Percentiles rank a stretch among this genome's conserved stretches.
These are phyloP conservation scores for Scedosporium boydii DNA, from an alignment of 2,329 filamentous ascomycete genomes.

Conservation along the genomic window DNA sequence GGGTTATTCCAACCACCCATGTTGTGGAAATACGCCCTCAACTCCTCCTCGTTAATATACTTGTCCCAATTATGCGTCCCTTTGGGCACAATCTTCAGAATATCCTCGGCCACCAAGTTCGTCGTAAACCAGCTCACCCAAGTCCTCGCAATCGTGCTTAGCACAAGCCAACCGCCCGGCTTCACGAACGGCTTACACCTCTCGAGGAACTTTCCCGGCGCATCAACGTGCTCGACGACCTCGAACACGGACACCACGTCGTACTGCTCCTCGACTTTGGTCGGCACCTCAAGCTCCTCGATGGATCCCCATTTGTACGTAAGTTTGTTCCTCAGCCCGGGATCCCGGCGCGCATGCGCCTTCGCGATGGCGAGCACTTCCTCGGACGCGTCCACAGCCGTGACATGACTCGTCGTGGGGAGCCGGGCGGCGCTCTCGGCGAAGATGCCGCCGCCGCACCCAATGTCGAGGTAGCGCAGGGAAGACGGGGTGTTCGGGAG, in stretches of 20 bases:
- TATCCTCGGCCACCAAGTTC: conserved; percentile 81
- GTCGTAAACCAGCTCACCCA: conserved; percentile 87
- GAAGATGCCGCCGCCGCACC: conserved; percentile 94
- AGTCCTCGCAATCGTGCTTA: conserved; percentile 86
- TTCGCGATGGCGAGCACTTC: conserved; percentile 67
- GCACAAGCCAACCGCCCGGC: conserved; percentile 86
- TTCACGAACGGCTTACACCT: conserved; percentile 65
- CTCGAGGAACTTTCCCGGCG: conserved; percentile 64
- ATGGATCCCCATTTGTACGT: conserved; percentile 68
- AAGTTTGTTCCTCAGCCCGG: conserved; percentile 53
- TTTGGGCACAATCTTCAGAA: conserved; percentile 76
- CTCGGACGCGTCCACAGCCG: conserved; percentile 68
- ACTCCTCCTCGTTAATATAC: conserved; percentile 82
- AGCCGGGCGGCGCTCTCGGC: conserved; percentile 75
- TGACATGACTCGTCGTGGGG: conserved; percentile 51
- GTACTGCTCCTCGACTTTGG: conserved; percentile 37
- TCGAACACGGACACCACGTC: conserved; percentile 87
- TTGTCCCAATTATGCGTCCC: conserved; percentile 96
- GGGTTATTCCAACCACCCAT: conserved; percentile 50
- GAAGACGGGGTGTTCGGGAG: conserved; percentile 18
- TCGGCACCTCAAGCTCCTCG: conserved; percentile 51
- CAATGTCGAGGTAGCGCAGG: conserved; percentile 76
- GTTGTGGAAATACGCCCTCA: conserved; percentile 46
- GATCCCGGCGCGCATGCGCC: conserved; percentile 66
- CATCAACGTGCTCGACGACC: conserved; percentile 84